Percentiles rank a stretch among this genome's conserved stretches.
Evolutionary conservation across 768 basidiomycete genomes (phyloP).

Genomic region (Kwoniella mangroviensis): DNA sequence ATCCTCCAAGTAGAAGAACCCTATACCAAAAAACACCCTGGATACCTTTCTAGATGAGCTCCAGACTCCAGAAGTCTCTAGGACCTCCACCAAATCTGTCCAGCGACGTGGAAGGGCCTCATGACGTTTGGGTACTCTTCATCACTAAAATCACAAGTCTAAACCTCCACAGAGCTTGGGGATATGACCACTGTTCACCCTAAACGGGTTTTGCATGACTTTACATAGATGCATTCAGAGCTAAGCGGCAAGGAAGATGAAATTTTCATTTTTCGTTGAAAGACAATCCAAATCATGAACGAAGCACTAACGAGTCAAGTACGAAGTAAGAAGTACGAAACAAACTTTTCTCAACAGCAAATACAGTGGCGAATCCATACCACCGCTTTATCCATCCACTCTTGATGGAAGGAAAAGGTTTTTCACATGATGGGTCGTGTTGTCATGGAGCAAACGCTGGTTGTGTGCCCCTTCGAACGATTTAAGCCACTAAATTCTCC

Average conservation of each 20-base stretch:
- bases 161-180: not conserved
- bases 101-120: constrained; percentile 4
- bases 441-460: no score
- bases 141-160: not conserved
- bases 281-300: not conserved
- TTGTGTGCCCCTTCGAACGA: not conserved
- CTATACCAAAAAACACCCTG: not conserved
- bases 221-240: not conserved
- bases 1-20: not conserved
- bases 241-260: not conserved
- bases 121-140: not conserved
- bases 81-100: not conserved
- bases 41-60: not conserved
- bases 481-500: not conserved
- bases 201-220: not conserved
- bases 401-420: not conserved
- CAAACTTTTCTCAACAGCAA: not conserved
- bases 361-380: not conserved
- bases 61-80: not conserved
- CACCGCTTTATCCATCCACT: not conserved
- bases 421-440: not conserved
- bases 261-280: not conserved
- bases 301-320: not conserved
- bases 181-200: not conserved
- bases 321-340: not conserved